phyloP scores from a whole-genome alignment of 495 filamentous ascomycete species.

The Penicillium lividum region DNA sequence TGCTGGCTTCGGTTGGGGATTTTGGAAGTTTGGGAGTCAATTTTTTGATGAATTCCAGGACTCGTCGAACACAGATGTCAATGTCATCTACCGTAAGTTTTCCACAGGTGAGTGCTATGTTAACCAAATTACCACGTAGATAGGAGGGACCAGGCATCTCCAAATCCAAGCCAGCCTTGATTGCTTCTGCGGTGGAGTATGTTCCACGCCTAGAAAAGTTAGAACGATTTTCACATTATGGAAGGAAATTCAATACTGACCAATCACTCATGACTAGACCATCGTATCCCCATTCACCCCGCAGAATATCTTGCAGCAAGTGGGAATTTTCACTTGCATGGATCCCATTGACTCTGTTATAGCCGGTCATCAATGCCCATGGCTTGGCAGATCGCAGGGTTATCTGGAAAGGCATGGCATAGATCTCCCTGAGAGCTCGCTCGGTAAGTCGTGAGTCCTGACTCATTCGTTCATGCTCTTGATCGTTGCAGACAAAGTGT shows the following conservation, averaged over 20 bases:
- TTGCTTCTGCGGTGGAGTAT: conserved; percentile 60
- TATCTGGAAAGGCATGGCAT: conserved; percentile 69
- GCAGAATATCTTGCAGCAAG: conserved; percentile 59
- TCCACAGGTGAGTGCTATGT: conserved; percentile 42
- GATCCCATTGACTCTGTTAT: conserved; percentile 71
- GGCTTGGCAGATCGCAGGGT: conserved; percentile 59
- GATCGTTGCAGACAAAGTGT: conserved; percentile 79
- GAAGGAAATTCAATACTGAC: conserved; percentile 40
- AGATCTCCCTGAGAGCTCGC: conserved; percentile 80
- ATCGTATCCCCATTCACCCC: conserved; percentile 69
- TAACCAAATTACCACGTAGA: conserved; percentile 67
- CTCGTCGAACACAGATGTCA: no score
- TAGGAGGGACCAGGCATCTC: conserved; percentile 69
- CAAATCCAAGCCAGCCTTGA: conserved; percentile 65
- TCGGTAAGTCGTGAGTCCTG: conserved; percentile 66
- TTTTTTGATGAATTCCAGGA: no score
- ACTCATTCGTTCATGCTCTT: conserved; percentile 68
- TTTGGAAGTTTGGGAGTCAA: no score
- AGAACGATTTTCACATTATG: no score
- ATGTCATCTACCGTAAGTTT: no score
- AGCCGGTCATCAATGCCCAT: conserved; percentile 68
- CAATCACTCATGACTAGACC: conserved; percentile 74
- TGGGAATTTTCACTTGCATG: conserved; percentile 64
- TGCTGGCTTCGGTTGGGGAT: no score
- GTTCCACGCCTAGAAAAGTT: conserved; percentile 49